These are phyloP conservation scores for Hericium alpestre DNA, from an alignment of 768 basidiomycete species.

Conservation along the genomic window DNA sequence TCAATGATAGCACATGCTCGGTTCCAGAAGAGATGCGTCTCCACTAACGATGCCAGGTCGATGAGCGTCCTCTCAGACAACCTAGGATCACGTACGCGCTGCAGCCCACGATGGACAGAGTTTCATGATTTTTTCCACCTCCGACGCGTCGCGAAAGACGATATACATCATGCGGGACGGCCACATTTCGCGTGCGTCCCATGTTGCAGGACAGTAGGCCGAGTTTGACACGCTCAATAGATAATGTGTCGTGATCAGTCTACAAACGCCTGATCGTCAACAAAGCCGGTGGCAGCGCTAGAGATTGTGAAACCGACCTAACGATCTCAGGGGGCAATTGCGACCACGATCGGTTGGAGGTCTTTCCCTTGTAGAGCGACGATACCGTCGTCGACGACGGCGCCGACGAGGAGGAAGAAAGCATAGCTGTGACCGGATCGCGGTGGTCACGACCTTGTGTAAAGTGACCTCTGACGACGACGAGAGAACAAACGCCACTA, in stretches of 20 bases:
- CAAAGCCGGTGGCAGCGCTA: not conserved
- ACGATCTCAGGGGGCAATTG: slow-evolving; percentile 52
- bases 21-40: slow-evolving; percentile 62
- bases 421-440: slow-evolving; percentile 1
- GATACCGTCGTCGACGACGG: slow-evolving; percentile 21
- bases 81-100: slow-evolving; percentile 10
- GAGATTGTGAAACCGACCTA: slow-evolving; percentile 25
- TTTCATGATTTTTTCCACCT: slow-evolving; percentile 13
- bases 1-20: slow-evolving; percentile 54
- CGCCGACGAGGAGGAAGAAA: slow-evolving; percentile 12
- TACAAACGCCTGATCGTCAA: slow-evolving; percentile 17
- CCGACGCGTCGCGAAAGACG: slow-evolving; percentile 33
- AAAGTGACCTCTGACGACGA: slow-evolving; percentile 6
- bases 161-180: slow-evolving; percentile 51
- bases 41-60: slow-evolving; percentile 32
- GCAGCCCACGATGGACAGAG: slow-evolving; percentile 11
- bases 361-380: slow-evolving; percentile 43
- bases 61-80: slow-evolving; percentile 11
- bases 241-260: slow-evolving; percentile 49
- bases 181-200: slow-evolving; percentile 46
- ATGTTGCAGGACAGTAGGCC: slow-evolving; percentile 37
- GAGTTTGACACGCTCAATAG: slow-evolving; percentile 36
- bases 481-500: not conserved
- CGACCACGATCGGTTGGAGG: slow-evolving; percentile 47
- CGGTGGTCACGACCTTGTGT: slow-evolving; percentile 14